These are phyloP conservation scores for Biancaea sappan DNA, from an alignment of 306 rosid species.

Conservation along the genomic window DNA sequence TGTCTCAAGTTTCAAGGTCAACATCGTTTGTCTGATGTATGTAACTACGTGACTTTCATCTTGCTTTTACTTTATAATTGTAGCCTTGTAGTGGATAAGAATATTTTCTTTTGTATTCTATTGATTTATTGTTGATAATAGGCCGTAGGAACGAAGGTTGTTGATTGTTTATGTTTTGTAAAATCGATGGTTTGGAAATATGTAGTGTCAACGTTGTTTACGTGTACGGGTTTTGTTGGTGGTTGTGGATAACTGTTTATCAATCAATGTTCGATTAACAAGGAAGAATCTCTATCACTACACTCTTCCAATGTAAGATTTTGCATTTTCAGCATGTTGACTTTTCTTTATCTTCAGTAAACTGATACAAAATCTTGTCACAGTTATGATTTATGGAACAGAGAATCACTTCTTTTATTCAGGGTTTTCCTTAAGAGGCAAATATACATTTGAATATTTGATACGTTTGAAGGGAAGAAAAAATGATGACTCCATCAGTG, in stretches of 20 bases:
- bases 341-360: not conserved
- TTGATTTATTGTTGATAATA: conserved; percentile 42
- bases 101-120: conserved; percentile 12
- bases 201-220: not conserved
- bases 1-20: conserved; percentile 63
- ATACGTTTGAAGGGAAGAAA: no score
- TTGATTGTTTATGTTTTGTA: conserved; percentile 21
- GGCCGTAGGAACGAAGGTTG: conserved; percentile 37
- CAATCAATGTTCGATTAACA: not conserved
- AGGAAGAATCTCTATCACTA: not conserved
- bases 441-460: not conserved
- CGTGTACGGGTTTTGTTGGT: conserved; percentile 5
- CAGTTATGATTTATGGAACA: not conserved
- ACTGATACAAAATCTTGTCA: not conserved
- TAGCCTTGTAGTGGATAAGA: conserved; percentile 24
- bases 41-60: conserved; percentile 27
- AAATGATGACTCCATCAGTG: no score
- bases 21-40: conserved; percentile 51
- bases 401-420: not conserved
- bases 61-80: conserved; percentile 10
- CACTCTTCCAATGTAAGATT: not conserved
- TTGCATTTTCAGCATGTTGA: not conserved
- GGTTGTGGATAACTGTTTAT: conserved; percentile 16
- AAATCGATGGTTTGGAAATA: conserved; percentile 29
- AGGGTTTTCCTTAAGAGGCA: not conserved